These are phyloP conservation scores for Rhodomyrtus tomentosa DNA, from an alignment of 345 rosid genomes.

Conservation along the genomic window DNA sequence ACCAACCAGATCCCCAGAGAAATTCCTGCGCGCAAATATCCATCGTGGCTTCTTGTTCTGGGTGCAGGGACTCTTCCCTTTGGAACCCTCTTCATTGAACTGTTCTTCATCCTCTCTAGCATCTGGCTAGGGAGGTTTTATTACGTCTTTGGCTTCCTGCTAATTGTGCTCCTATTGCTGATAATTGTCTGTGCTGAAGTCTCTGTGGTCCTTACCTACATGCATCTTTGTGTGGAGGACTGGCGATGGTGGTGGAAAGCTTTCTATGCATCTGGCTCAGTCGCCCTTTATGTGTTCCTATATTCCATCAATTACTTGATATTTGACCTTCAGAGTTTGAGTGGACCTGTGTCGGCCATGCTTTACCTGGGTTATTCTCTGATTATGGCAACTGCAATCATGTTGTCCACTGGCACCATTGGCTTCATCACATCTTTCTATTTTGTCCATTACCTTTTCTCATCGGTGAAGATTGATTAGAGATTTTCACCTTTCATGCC, in stretches of 20 bases:
- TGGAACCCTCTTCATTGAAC: conserved; percentile 35
- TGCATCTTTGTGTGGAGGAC: conserved; percentile 42
- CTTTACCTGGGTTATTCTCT: conserved; percentile 38
- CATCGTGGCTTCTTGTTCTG: conserved; percentile 40
- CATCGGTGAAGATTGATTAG: conserved; percentile 37
- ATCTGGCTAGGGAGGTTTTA: conserved; percentile 42
- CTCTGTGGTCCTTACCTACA: conserved; percentile 36
- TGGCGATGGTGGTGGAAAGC: conserved; percentile 56
- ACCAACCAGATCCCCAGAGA: conserved; percentile 39
- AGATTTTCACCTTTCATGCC: background rate
- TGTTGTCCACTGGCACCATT: conserved; percentile 35
- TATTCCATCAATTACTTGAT: conserved; percentile 38
- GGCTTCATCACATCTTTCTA: conserved; percentile 33
- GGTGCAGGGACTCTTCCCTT: conserved; percentile 43
- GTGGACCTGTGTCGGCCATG: conserved; percentile 32
- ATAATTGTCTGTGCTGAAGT: conserved; percentile 38
- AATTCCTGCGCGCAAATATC: conserved; percentile 35
- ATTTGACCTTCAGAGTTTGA: conserved; percentile 31
- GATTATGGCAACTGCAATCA: conserved; percentile 33
- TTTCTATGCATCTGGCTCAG: conserved; percentile 39
- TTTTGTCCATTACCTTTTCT: conserved; percentile 39
- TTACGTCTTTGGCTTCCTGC: conserved; percentile 34
- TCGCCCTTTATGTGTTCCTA: conserved; percentile 27
- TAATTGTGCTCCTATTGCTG: conserved; percentile 22
- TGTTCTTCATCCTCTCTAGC: conserved; percentile 39